Base-by-base conservation (phyloP, 257 asterid species). In the Capsicum chinense region DNA sequence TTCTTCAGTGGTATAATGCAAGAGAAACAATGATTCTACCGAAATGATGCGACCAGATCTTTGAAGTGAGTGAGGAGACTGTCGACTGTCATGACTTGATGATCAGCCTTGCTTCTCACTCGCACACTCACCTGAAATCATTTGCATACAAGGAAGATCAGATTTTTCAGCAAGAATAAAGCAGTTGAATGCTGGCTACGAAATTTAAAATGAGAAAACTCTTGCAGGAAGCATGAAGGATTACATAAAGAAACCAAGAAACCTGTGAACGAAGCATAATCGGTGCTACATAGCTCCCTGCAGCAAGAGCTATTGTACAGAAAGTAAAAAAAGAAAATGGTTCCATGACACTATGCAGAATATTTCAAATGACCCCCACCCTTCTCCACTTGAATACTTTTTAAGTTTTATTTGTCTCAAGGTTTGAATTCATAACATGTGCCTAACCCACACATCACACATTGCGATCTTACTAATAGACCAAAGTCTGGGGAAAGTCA, bases 41-140 rank as follows among this genome's bases (percentile, higher is more conserved):
- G 63, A 76, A 76, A 76, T 76, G 81, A 13, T 26, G 81, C 81
- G 3, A 52, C 63, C 26, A 26, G 0, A 26, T 76, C 81, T 76
- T 52, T 76, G 81, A 76, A 76, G 63, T 76, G 63, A 76, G 63
- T 33, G 81, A 76, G 81, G 81, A 76, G 81, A 63, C 58, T 14
- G 5, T 52, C 81, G 52, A 76, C 81, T 52, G 63, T 76, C 81
- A 52, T 76, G 81, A 76, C 81, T 76, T 76, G 63, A 76, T 76
- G 81, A 52, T 76, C 81, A 76, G 81, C 26, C 48, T 76, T 76
- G 81, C 39, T 37, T 52, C 81, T 76, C 63, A 76, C 63, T 26
- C 81, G 62, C 26, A 76, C 81, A 9, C 81, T 76, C 81, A 76
- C 62, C 81, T 76, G 81, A 26, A 35, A 76, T 76, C 63, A 76